Evolutionary conservation across 805 yeast species (phyloP), one percentile per base, ranked within the genome.

Genomic region (Ascoidea tarda): DNA sequence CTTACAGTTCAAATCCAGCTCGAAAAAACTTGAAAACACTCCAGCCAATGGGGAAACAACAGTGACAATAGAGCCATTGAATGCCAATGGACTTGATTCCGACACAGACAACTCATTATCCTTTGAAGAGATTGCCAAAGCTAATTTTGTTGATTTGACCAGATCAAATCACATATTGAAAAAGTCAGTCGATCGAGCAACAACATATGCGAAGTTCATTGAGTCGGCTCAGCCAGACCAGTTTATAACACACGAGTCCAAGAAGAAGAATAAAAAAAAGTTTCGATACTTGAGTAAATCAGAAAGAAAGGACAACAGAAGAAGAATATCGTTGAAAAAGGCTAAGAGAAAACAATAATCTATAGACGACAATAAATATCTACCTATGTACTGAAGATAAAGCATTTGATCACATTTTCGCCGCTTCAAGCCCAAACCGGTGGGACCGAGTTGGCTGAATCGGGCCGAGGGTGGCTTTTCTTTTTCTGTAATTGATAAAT

Each of bases 251-350:
- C 31, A 48, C n/a, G 33, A 48, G 14, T 5, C 38, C 6, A 48
- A 16, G 16, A 46, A 46, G 16, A 58, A 57, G 55, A 77, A 74
- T 68, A 84, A 83, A 76, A 83, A 81, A 75, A 90, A 90, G 75
- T 89, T 89, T 63, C 79, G 96, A 68, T 91, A 90, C 60, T 74
- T 90, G 65, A 78, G 93, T 50, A 87, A 88, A 66, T 69, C 73
- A 32, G 96, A 89, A 68, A 78, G 98, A 67, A 80, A 70, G 60
- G 67, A 66, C 21, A 78, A 79, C 54, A 76, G 78, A 69, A 66
- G 76, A 69, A 69, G 76, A 66, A 69, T 57, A 57, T 66, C 50
- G 68, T 65, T 50, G 59, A 64, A 52, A 68, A 67, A 57, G 28
- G 28, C 28, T 21, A 21, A 21, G 28, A 21, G 28, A 21, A 21